Base-by-base conservation (phyloP, 768 basidiomycete genomes). In the Mycena rosella region DNA sequence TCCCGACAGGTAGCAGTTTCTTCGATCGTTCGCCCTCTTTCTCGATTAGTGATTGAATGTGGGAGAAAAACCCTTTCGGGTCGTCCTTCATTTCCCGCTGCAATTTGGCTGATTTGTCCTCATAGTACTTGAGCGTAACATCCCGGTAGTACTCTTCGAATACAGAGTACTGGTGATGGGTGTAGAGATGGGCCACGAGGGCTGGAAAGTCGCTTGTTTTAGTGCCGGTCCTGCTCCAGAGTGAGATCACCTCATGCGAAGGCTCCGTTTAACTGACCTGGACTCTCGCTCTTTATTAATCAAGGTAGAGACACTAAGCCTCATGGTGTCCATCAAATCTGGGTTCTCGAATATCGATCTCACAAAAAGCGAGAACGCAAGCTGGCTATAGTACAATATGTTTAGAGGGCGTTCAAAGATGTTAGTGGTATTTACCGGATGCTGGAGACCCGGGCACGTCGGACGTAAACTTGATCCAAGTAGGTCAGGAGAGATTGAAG, bases 401-500 rank as follows among this genome's bases (percentile, higher is more conserved):
- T 26, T 38, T 20, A 34, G 40, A 42, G 18, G 45, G 13, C 27
- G 32, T 11, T n/a, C 20, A 20, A 20, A n/a, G 14, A 29, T 52
- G 14, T 5, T n/a, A 7, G 15, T 4, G 36, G 27, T 57, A 75
- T 83, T 24, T 69, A 91, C 92, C 78, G 83, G 51, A 90, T 84
- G 17, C 76, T 78, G 10, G 73, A 71, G 81, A 61, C 15, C 79
- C 77, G 29, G 80, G 78, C 34, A 83, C 77, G 44, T 80, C 78
- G 72, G 13, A 93, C 83, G 69, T 89, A 94, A 0, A 84, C 83
- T 73, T 91, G 87, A 74, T 96, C 93, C 56, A 95, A 78, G 75
- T 90, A 91, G 3, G 92, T 86, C 57, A 94, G 78, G 27, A 94
- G 77, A 0, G 90, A 90, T 67, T 85, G 78, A 3, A 94, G 74